Evolutionary conservation across 768 basidiomycete genomes (phyloP), one percentile per base, ranked within the genome.

Genomic region (Phlegmacium glaucopus): DNA sequence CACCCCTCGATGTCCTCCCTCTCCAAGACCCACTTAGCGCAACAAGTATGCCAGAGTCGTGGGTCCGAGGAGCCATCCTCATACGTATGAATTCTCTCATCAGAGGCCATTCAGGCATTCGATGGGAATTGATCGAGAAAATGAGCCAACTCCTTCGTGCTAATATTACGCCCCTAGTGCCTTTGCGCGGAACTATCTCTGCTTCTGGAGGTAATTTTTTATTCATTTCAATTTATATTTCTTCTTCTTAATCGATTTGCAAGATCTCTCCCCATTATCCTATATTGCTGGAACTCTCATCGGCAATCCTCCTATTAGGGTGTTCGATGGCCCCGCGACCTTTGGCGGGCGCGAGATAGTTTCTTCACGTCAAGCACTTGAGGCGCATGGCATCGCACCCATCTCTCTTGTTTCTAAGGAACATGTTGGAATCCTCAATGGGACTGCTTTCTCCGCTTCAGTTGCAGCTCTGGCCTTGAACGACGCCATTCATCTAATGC

Each of bases 71-170:
- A 10, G 89, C 91, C 1, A 90, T 94, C 58, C 67, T 91, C 9
- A 76, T 94, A 56, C 87, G 91, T 54, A 85, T 90, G 76, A 94
- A 94, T 66, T 91, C 89, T 4, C 79, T 94, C 36, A 82, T 91
- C 45, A 84, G 91, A 6, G 91, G 90, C 0, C 92, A 94, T 67
- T 91, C 89, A 16, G 92, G 87, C 28, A 82, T 94, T 10, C 79
- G 90, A 30, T 83, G 83, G 78, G 81, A 85, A 50, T 78, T 94
- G 42, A 78, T 94, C 48, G 75, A 88, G 62, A 82, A 83, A 58
- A 90, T 94, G 81, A 78, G 76, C 50, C 75, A 78, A 15, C 75
- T 92, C 36, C 77, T 94, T 34, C 68, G 72, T 26, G 80, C 80
- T 51, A 81, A 89, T 54, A 77, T 94, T 57, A 88, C 81, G 5